Percentiles rank a stretch among this genome's conserved stretches.
phyloP scores from a whole-genome alignment of 2,329 filamentous ascomycete genomes.

The Sphaerulina vaccinii region DNA sequence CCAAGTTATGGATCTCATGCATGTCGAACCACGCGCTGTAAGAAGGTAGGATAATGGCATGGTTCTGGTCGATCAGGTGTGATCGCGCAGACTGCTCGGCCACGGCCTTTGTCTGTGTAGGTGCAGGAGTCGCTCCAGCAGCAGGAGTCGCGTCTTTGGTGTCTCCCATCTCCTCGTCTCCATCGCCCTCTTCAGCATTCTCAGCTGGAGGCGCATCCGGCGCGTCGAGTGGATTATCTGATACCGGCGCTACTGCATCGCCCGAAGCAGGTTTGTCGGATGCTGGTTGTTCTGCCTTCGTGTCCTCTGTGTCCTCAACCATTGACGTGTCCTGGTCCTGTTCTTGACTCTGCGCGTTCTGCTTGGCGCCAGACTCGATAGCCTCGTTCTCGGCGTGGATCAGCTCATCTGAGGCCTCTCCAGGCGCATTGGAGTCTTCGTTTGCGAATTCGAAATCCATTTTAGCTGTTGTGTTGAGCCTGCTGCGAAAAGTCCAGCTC shows the following conservation, averaged over 20 bases:
- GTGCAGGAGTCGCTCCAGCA: constrained; percentile 20
- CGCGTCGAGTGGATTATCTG: constrained; percentile 42
- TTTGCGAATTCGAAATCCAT: constrained; percentile 33
- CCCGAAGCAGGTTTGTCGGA: neutral
- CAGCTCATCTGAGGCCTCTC: constrained; percentile 37
- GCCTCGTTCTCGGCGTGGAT: constrained; percentile 39
- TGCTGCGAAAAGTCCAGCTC: constrained; percentile 2
- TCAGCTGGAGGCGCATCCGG: constrained; percentile 38
- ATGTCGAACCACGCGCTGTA: constrained; percentile 99
- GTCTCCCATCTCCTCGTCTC: constrained; percentile 58
- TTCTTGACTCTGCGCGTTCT: constrained; percentile 29
- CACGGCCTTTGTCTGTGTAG: constrained; percentile 71
- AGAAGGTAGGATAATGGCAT: constrained; percentile 92
- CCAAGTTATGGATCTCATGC: constrained; percentile 84
- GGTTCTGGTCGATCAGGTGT: constrained; percentile 88
- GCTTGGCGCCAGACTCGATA: constrained; percentile 28
- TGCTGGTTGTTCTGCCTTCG: constrained; percentile 19
- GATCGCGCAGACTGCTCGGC: constrained; percentile 84
- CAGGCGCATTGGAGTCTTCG: constrained; percentile 35
- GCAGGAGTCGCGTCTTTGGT: constrained; percentile 44
- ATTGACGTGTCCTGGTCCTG: constrained; percentile 37
- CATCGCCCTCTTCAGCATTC: constrained; percentile 31
- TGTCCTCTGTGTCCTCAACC: constrained; percentile 33
- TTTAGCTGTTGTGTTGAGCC: neutral
- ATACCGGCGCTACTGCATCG: constrained; percentile 28